A percentile compares a stretch with the other conserved stretches of the same genome.
Conservation (phyloP, 2,329 filamentous ascomycete genomes). For the Lasiodiplodia gonubiensis region DNA sequence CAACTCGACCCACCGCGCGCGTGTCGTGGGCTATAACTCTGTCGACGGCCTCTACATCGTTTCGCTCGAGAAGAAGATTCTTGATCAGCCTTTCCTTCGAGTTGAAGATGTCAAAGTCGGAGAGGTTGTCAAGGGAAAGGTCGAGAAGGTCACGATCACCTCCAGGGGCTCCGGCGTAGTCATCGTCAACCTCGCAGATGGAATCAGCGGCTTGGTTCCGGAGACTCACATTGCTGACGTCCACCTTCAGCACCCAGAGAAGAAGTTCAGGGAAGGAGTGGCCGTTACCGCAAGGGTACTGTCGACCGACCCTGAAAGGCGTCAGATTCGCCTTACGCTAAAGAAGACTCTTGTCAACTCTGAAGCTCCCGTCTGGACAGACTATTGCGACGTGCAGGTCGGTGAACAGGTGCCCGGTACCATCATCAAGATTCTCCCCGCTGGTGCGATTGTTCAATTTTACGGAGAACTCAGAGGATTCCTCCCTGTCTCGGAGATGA, state of each 20-base stretch:
- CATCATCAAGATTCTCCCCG: conserved; percentile 77
- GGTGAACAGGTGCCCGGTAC: conserved; percentile 85
- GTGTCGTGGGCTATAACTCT: conserved; percentile 84
- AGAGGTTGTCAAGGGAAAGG: conserved; percentile 76
- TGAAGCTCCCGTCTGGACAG: conserved; percentile 77
- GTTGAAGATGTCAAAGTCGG: conserved; percentile 88
- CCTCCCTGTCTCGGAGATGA: conserved; percentile 95
- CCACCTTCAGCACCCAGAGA: conserved; percentile 87
- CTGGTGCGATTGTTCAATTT: conserved; percentile 90
- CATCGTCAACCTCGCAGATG: conserved; percentile 82
- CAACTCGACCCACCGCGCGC: conserved; percentile 77
- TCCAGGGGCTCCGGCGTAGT: conserved; percentile 79
- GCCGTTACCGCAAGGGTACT: conserved; percentile 85
- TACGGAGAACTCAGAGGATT: conserved; percentile 85
- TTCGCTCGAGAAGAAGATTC: conserved; percentile 79
- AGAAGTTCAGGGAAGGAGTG: conserved; percentile 89
- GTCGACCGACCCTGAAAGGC: conserved; percentile 75
- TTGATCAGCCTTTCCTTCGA: conserved; percentile 89
- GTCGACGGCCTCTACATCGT: conserved; percentile 85
- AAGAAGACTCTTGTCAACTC: conserved; percentile 96
- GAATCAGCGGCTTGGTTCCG: conserved; percentile 85
- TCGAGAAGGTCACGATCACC: conserved; percentile 84
- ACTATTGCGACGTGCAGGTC: conserved; percentile 73
- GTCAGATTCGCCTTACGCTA: conserved; percentile 82
- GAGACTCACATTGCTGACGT: conserved; percentile 90